Evolutionary conservation across 164 flowering plant species (phyloP).

Genomic region (Cinnamomum micranthum): DNA sequence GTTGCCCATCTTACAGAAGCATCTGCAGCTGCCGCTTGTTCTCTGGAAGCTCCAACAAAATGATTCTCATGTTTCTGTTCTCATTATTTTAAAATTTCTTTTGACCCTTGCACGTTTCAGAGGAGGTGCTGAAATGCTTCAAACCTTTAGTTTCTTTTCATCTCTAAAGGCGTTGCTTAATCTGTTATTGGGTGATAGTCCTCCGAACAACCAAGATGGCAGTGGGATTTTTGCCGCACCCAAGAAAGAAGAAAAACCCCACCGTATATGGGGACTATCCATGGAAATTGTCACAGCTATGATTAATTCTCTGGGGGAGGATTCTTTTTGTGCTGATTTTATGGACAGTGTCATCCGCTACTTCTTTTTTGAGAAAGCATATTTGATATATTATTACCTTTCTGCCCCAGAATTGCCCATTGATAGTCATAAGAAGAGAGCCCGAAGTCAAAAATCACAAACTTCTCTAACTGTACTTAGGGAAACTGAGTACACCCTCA

Average conservation of each 20-base stretch:
- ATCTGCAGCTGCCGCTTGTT: conserved; percentile 52
- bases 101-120: conserved; percentile 69
- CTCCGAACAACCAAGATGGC: conserved; percentile 22
- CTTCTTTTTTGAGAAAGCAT: conserved; percentile 65
- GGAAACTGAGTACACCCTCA: conserved; percentile 73
- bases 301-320: conserved; percentile 63
- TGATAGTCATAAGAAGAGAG: conserved; percentile 70
- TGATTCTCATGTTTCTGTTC: conserved; percentile 30
- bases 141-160: conserved; percentile 48
- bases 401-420: conserved; percentile 65
- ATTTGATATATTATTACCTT: conserved; percentile 56
- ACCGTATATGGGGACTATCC: conserved; percentile 72
- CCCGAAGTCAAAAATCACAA: conserved; percentile 48
- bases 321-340: conserved; percentile 36
- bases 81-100: conserved; percentile 62
- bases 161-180: conserved; percentile 46
- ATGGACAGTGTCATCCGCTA: conserved; percentile 53
- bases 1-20: conserved; percentile 73
- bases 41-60: conserved; percentile 59
- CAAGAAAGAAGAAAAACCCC: conserved; percentile 43
- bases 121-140: conserved; percentile 83
- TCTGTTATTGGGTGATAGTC: conserved; percentile 27
- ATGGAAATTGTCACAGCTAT: conserved; percentile 72
- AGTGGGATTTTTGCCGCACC: conserved; percentile 15
- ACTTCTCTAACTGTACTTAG: conserved; percentile 54